Conservation (phyloP, 805 yeast species). For the Tetrapisispora pingtungensis region DNA sequence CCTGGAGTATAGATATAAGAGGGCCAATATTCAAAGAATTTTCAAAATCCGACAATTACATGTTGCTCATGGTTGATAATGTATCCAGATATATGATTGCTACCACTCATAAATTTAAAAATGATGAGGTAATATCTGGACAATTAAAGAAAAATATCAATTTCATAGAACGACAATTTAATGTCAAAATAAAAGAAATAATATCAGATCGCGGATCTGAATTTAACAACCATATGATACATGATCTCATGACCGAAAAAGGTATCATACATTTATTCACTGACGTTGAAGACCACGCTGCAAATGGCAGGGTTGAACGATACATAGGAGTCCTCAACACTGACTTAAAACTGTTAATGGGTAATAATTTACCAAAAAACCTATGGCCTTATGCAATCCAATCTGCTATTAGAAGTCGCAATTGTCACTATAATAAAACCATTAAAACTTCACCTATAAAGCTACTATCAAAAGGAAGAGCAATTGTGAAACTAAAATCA, state of each 20-base stretch:
- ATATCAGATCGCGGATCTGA: conserved; percentile 7
- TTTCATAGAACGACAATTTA: conserved; percentile 2
- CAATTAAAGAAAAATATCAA: conserved; percentile 4
- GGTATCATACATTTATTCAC: conserved; percentile 4
- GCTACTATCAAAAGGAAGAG: not conserved
- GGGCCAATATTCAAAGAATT: conserved; percentile 4
- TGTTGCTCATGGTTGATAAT: conserved; percentile 7
- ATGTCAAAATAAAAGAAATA: conserved; percentile 3
- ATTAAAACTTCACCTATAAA: not conserved
- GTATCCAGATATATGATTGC: conserved; percentile 4
- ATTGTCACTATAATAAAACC: not conserved
- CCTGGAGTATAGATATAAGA: conserved; percentile 5
- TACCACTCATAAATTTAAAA: conserved; percentile 1
- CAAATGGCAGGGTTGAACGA: conserved; percentile 8
- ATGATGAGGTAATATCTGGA: not conserved
- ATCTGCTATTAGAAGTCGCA: conserved; percentile 3
- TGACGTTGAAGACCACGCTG: conserved; percentile 5
- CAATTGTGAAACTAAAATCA: not conserved
- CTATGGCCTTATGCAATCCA: conserved; percentile 5
- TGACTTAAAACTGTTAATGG: conserved; percentile 3
- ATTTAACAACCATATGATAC: conserved; percentile 1
- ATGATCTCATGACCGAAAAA: too few species aligned
- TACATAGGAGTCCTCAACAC: conserved; percentile 1
- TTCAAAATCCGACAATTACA: not conserved
- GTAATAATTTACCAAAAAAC: not conserved